Conservation (phyloP, 371 early-diverging fungal species). For the Enterospora canceri region DNA sequence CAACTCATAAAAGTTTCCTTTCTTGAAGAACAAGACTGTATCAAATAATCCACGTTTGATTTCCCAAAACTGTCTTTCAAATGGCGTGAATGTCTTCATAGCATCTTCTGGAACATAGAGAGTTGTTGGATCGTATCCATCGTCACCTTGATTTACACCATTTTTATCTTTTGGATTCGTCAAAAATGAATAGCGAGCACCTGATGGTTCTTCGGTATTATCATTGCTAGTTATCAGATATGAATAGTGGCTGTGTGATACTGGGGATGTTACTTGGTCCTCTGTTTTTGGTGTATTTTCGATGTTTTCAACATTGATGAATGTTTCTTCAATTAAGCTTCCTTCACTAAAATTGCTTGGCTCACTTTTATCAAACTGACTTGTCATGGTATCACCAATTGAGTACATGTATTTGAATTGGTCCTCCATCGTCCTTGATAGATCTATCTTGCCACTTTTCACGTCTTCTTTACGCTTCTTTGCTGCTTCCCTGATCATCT, state of each 20-base stretch:
- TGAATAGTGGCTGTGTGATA: not conserved
- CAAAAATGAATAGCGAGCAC: conserved; percentile 64
- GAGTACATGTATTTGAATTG: too few species aligned
- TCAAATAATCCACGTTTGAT: conserved; percentile 86
- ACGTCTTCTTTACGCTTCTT: too few species aligned
- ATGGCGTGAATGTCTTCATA: conserved; percentile 74
- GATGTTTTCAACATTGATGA: conserved; percentile 4
- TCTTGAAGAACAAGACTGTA: conserved; percentile 90
- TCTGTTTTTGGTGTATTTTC: conserved; percentile 1
- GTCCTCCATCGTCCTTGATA: too few species aligned
- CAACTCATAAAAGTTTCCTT: conserved; percentile 95
- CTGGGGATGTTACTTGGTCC: conserved; percentile 21
- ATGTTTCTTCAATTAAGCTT: not conserved
- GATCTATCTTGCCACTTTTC: too few species aligned
- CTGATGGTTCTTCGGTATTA: not conserved
- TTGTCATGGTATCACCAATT: too few species aligned
- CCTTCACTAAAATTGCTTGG: not conserved
- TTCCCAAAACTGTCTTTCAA: conserved; percentile 97
- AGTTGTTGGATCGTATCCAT: conserved; percentile 81
- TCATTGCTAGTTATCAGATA: not conserved
- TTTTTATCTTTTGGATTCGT: conserved; percentile 67
- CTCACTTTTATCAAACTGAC: not conserved
- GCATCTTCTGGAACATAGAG: conserved; percentile 69
- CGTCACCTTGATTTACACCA: conserved; percentile 59
- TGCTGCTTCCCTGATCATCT: too few species aligned